Percentiles rank a stretch among this genome's conserved stretches.
phyloP scores from a whole-genome alignment of 306 rosid genomes.

The Corylus americana region DNA sequence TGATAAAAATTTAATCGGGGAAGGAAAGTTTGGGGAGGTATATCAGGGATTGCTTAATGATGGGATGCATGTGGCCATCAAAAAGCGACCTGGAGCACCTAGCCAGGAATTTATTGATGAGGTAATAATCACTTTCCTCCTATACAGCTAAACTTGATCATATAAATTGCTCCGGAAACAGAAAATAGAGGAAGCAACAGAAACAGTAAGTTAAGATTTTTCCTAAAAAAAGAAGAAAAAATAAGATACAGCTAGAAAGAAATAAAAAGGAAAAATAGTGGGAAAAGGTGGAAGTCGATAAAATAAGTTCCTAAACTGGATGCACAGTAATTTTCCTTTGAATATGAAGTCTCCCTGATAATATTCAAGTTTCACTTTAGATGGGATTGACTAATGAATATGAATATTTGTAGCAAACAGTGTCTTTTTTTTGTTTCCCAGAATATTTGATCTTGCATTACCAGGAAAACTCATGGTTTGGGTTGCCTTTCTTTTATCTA shows the following conservation, averaged over 20 bases:
- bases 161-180: background rate
- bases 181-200: background rate
- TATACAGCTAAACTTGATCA: conserved; percentile 4
- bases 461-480: background rate
- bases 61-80: conserved; percentile 89
- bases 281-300: background rate
- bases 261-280: background rate
- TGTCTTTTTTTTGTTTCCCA: background rate
- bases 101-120: conserved; percentile 78
- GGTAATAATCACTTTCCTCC: conserved; percentile 45
- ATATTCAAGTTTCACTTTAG: background rate
- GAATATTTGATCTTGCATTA: background rate
- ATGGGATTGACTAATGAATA: background rate
- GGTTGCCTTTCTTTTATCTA: background rate
- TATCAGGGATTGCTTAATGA: conserved; percentile 88
- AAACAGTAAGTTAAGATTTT: background rate
- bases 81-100: conserved; percentile 66
- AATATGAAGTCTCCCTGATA: background rate
- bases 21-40: conserved; percentile 89
- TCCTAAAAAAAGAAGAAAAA: background rate
- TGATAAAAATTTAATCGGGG: conserved; percentile 76
- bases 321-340: background rate
- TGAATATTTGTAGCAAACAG: background rate
- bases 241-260: too few relatives aligned
- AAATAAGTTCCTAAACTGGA: background rate